These are phyloP conservation scores for Pyricularia pennisetigena DNA, from an alignment of 2,329 filamentous ascomycete genomes.

Conservation along the genomic window DNA sequence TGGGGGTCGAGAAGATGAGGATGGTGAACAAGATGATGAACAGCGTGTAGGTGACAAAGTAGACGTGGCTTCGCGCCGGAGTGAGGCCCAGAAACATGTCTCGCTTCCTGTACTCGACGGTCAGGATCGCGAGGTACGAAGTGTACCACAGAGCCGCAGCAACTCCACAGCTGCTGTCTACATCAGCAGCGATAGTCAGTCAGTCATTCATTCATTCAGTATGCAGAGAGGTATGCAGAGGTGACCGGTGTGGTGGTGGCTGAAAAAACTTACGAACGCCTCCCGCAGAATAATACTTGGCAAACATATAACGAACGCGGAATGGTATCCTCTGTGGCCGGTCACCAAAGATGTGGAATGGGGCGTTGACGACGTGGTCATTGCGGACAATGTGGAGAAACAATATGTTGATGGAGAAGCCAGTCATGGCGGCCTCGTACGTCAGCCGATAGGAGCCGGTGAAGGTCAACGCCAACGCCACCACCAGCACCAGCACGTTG, in stretches of 20 bases:
- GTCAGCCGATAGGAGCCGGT: conserved; percentile 6
- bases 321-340: conserved; percentile 22
- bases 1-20: conserved; percentile 17
- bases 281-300: conserved; percentile 43
- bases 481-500: not conserved
- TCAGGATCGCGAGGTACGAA: conserved; percentile 22
- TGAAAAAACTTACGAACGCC: conserved; percentile 42
- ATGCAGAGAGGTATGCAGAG: too few species aligned
- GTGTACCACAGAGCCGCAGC: conserved; percentile 37
- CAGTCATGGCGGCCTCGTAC: conserved; percentile 12
- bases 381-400: conserved; percentile 37
- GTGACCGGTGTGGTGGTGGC: too few species aligned
- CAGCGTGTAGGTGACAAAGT: conserved; percentile 19
- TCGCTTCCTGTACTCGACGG: conserved; percentile 14
- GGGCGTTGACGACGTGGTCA: conserved; percentile 38
- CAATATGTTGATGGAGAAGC: conserved; percentile 28
- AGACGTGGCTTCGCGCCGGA: conserved; percentile 14
- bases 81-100: conserved; percentile 7
- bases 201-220: too few species aligned
- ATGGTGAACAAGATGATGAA: conserved; percentile 17
- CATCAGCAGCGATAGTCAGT: not conserved
- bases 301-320: conserved; percentile 30
- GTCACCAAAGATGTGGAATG: conserved; percentile 31
- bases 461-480: not conserved
- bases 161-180: conserved; percentile 35